Percentiles rank a stretch among this genome's conserved stretches.
These are phyloP conservation scores for Meyerozyma athensensis DNA, from an alignment of 1,139 yeast genomes.

Conservation along the genomic window DNA sequence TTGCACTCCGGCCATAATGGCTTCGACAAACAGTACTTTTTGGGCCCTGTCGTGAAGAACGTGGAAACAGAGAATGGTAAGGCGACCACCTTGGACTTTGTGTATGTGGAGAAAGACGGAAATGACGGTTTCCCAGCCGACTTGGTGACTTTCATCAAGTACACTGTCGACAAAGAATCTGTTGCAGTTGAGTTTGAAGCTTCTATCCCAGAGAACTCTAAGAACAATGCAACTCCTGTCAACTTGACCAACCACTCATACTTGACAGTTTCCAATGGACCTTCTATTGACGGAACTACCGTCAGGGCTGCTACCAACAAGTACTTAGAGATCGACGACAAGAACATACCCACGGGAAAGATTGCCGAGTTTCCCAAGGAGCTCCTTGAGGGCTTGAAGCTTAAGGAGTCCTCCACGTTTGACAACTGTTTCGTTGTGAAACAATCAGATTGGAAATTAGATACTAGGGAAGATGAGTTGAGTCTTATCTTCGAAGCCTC, in stretches of 20 bases:
- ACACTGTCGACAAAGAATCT: slow-evolving; percentile 26
- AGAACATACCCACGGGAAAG: slow-evolving; percentile 49
- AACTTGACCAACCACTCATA: slow-evolving; percentile 64
- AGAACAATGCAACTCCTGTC: slow-evolving; percentile 44
- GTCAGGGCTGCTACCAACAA: slow-evolving; percentile 24
- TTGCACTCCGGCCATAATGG: slow-evolving; percentile 53
- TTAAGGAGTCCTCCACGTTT: slow-evolving; percentile 25
- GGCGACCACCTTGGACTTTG: slow-evolving; percentile 34
- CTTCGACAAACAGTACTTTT: slow-evolving; percentile 44
- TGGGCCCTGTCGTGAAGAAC: slow-evolving; percentile 46
- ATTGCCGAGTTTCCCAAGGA: slow-evolving; percentile 20
- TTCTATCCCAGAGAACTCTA: slow-evolving; percentile 30
- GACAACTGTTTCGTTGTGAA: slow-evolving; percentile 53
- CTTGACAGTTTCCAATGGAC: slow-evolving; percentile 36
- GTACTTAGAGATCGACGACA: slow-evolving; percentile 35
- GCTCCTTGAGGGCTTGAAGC: slow-evolving; percentile 21
- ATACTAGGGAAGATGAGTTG: slow-evolving; percentile 40
- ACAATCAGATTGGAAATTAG: slow-evolving; percentile 24
- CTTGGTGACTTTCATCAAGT: slow-evolving; percentile 39
- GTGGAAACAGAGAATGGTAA: slow-evolving; percentile 14
- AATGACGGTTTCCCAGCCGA: slow-evolving; percentile 55
- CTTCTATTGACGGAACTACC: slow-evolving; percentile 30
- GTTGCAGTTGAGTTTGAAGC: slow-evolving; percentile 48
- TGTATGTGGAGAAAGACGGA: slow-evolving; percentile 41
- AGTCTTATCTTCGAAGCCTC: slow-evolving; percentile 40